Base-by-base conservation (phyloP, 2,329 filamentous ascomycete species). In the Ophiostoma populinum region DNA sequence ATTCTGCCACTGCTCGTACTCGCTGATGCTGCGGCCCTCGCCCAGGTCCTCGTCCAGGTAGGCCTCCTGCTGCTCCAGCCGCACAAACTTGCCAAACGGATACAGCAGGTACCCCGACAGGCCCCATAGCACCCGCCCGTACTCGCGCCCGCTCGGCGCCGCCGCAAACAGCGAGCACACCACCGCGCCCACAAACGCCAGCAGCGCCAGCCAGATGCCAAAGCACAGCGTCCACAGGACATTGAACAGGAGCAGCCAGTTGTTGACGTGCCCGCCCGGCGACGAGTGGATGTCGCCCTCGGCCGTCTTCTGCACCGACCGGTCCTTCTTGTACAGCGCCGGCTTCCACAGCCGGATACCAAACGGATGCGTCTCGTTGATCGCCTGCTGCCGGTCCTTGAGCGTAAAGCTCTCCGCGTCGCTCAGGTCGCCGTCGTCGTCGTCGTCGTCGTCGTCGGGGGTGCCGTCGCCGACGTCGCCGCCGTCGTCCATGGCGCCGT, bases 341-440 rank as follows among this genome's bases (percentile, higher is more conserved):
- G 90, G 90, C 56, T 98, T 98, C 90, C 90, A 98, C 43, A 98
- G 82, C 53, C 92, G 76, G 52, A 98, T 95, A 63, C 90, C 90
- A 49, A 98, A 98, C 1, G 90, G 90, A 63, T 98, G 90, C 1
- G 90, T 98, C 54, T 93, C 79, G 58, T 98, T 98, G 63, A 98
- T 98, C 44, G 90, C 90, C 53, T 93, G 76, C 57, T 98, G 90
- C 37, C 90, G 75, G 55, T 98, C 90, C 55, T 92, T 93, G 47
- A 98, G 68, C 0, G 90, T 98, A 53, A 98, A 98, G 59, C 87
- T 95, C 58, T 94, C 90, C 1, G 90, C 80, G 47, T 95, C 90
- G 54, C 87, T 94, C 34, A 86, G 50, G 40, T 80, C 74, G 39
- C 61, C 74, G 21, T 80, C 76, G 15, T 80, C 79, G 8, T 78